Conservation (phyloP, 192 early-diverging fungal genomes). For the Oehlia diaphana region DNA sequence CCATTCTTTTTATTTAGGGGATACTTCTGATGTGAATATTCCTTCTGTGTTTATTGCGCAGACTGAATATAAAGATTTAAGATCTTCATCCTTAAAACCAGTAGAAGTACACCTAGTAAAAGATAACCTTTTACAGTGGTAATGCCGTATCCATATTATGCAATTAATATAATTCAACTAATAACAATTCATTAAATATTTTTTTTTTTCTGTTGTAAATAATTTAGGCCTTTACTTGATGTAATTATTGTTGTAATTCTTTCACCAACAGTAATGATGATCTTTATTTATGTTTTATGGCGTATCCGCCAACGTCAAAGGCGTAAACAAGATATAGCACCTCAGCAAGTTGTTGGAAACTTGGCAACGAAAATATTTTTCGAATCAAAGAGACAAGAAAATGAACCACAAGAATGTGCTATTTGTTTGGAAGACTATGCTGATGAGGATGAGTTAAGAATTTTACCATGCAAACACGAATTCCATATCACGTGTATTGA, state of each 20-base stretch:
- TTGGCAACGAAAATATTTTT: conserved; percentile 74
- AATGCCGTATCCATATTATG: conserved; percentile 29
- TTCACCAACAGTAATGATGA: conserved; percentile 79
- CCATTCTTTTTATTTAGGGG: conserved; percentile 51
- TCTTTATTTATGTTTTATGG: conserved; percentile 74
- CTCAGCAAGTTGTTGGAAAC: conserved; percentile 68
- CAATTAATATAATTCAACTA: neutral
- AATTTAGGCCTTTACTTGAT: conserved; percentile 68
- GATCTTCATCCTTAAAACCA: conserved; percentile 34
- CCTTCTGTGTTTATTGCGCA: conserved; percentile 86
- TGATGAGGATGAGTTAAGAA: conserved; percentile 73
- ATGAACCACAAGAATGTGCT: conserved; percentile 81
- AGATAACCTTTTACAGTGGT: conserved; percentile 50
- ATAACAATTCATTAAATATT: neutral
- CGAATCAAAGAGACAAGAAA: conserved; percentile 60
- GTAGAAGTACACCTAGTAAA: conserved; percentile 36
- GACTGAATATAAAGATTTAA: conserved; percentile 63
- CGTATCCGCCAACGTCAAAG: conserved; percentile 70
- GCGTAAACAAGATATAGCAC: conserved; percentile 74
- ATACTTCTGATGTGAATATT: conserved; percentile 82
- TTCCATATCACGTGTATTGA: conserved; percentile 91
- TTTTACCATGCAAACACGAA: conserved; percentile 85
- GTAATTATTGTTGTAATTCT: conserved; percentile 80
- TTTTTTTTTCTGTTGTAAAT: neutral
- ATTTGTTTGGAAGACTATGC: conserved; percentile 94